Conservation (phyloP, 208 protist genomes). For the Leishmania tropica region DNA sequence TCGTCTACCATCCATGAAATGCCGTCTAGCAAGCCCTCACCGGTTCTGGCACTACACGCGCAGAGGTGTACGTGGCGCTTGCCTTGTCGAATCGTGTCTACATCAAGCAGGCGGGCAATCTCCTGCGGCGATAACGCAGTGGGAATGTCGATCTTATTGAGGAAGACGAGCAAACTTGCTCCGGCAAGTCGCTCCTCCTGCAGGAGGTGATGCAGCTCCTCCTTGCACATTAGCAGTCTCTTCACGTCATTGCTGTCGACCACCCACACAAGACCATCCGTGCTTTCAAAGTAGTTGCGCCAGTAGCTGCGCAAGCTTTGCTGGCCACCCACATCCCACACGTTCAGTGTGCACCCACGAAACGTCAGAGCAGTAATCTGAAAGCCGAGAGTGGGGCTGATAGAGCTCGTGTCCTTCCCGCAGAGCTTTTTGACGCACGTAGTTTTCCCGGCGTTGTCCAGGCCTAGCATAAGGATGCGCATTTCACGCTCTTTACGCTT, state of each 20-base stretch:
- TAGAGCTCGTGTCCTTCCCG: constrained; percentile 97
- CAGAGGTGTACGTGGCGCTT: constrained; percentile 95
- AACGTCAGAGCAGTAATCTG: constrained; percentile 99
- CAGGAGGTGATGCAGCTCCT: constrained; percentile 96
- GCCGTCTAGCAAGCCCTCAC: constrained; percentile 95
- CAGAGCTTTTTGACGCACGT: constrained; percentile 99
- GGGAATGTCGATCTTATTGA: constrained; percentile 99
- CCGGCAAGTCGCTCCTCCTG: constrained; percentile 97
- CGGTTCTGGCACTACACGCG: constrained; percentile 96
- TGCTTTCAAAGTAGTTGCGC: constrained; percentile 98
- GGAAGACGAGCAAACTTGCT: constrained; percentile 98
- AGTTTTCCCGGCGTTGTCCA: constrained; percentile 98
- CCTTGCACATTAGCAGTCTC: constrained; percentile 92
- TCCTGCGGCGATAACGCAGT: constrained; percentile 63
- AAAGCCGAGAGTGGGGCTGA: constrained; percentile 99
- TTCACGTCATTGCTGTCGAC: constrained; percentile 96
- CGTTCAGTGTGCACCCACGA: constrained; percentile 97
- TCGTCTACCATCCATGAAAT: constrained; percentile 99
- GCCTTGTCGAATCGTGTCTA: constrained; percentile 79
- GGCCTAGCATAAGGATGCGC: constrained; percentile 97
- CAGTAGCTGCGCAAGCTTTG: constrained; percentile 98
- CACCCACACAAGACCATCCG: constrained; percentile 97
- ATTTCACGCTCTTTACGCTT: constrained; percentile 99
- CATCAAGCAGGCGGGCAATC: constrained; percentile 74
- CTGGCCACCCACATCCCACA: constrained; percentile 99